Evolutionary conservation across 768 basidiomycete species (phyloP), one percentile per base, ranked within the genome.

Genomic region (Gloeophyllum trabeum): DNA sequence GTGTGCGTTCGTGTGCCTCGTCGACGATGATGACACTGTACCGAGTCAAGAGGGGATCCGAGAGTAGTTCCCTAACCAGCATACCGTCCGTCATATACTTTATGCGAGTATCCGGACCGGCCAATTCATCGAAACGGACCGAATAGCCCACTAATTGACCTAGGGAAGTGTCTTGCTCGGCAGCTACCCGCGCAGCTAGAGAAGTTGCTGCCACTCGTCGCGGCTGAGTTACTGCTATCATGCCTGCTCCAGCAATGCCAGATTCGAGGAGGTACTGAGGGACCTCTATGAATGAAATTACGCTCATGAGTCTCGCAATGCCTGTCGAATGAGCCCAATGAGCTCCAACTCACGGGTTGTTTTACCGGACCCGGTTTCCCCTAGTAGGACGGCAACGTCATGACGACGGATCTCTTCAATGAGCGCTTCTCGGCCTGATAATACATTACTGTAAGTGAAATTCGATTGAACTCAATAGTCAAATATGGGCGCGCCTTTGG

Each of bases 61-160:
- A 76, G 46, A 93, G 70, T 39, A 93, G 74, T 68, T 99, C 96
- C 34, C 92, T 77, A 34, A 93, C 82, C 49, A 98, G 80, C 87
- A 98, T 97, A 48, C 96, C 96, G 53, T 99, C 96, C 43, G 93
- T 98, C 61, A 96, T 72, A 56, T 91, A 99, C 63, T 97, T 98
- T 62, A 98, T 85, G 38, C 81, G 75, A 3, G 96, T 99, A 2
- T 75, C 65, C 0, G 72, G 55, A 6, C 77, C 69, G 10, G 71
- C 74, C 16, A 73, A 65, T 54, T 98, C 94, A 57, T 98, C 91
- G 60, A 99, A 99, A 12, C 96, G 86, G 28, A 99, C 91, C 1
- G 90, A 79, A 60, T 99, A 99, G 4, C 96, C 94, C 30, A 99
- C 89, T 20, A 79, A 62, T 4, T 71, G 63, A 35, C 96, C 96